A percentile compares a stretch with the other conserved stretches of the same genome.
Evolutionary conservation across 331 rosid species (phyloP).

Genomic region (Malus hybrid): DNA sequence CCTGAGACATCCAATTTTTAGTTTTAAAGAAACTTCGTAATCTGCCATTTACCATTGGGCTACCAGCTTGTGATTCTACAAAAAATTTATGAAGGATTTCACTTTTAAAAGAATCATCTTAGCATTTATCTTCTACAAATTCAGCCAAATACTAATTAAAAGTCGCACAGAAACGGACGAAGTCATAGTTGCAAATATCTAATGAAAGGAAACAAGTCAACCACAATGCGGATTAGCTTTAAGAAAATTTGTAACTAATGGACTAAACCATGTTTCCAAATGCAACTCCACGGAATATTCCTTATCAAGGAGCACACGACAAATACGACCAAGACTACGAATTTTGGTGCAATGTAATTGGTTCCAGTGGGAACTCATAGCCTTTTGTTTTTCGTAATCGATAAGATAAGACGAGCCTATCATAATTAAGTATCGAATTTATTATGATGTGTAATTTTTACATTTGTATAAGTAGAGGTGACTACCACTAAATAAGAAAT

Average conservation of each 20-base stretch:
- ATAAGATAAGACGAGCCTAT: too few relatives aligned
- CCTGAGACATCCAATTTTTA: too few relatives aligned
- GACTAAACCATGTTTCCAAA: neutral
- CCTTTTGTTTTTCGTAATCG: too few relatives aligned
- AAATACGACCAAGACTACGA: neutral
- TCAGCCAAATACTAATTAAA: neutral
- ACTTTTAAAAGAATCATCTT: too few relatives aligned
- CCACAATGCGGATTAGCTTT: neutral
- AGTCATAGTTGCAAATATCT: neutral
- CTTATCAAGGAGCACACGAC: neutral
- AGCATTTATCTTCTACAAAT: neutral
- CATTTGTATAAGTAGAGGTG: too few relatives aligned
- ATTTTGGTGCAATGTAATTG: neutral
- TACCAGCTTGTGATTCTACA: fast-evolving
- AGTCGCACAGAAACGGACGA: neutral
- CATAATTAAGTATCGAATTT: too few relatives aligned
- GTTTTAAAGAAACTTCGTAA: too few relatives aligned
- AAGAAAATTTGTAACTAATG: neutral
- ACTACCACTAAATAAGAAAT: too few relatives aligned
- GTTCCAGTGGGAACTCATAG: too few relatives aligned
- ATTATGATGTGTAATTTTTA: too few relatives aligned
- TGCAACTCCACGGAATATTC: neutral
- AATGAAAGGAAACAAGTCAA: neutral
- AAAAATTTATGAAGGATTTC: too few relatives aligned
- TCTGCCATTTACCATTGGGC: fast-evolving